Evolutionary conservation across 129 eudicot genomes (phyloP).

Genomic region (Lonicera japonica): DNA sequence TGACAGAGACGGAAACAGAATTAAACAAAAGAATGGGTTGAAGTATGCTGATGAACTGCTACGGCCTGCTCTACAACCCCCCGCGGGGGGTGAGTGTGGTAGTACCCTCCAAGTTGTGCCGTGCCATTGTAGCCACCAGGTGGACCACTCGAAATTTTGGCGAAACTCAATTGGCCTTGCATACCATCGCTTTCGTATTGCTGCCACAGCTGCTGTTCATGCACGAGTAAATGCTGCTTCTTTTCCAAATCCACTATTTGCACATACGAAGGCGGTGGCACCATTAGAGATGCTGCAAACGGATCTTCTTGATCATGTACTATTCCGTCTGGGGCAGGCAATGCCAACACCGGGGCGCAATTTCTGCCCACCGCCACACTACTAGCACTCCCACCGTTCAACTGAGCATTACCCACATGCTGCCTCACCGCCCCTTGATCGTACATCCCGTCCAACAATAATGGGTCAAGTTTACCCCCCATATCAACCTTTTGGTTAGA

Average conservation of each 20-base stretch:
- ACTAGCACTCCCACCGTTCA: conserved; percentile 51
- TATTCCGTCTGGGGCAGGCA: conserved; percentile 64
- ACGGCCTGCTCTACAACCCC: no score
- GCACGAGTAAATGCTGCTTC: conserved; percentile 55
- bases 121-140: conserved; percentile 35
- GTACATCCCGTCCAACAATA: conserved; percentile 56
- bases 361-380: conserved; percentile 33
- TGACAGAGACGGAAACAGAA: no score
- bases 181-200: conserved; percentile 59
- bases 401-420: conserved; percentile 33
- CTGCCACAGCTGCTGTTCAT: conserved; percentile 60
- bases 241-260: conserved; percentile 78
- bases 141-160: conserved; percentile 15
- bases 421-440: conserved; percentile 58
- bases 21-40: no score
- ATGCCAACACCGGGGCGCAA: conserved; percentile 41
- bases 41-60: no score
- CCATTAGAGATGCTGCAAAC: conserved; percentile 60
- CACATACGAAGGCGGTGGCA: conserved; percentile 73
- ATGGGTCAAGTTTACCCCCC: conserved; percentile 63
- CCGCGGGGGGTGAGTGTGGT: conserved; percentile 43
- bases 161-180: conserved; percentile 53
- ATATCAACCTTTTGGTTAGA: conserved; percentile 43
- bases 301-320: conserved; percentile 48
- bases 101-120: conserved; percentile 37